A percentile compares a stretch with the other conserved stretches of the same genome.
Conservation (phyloP, 805 yeast species). For the Saccharomycopsis olivae region DNA sequence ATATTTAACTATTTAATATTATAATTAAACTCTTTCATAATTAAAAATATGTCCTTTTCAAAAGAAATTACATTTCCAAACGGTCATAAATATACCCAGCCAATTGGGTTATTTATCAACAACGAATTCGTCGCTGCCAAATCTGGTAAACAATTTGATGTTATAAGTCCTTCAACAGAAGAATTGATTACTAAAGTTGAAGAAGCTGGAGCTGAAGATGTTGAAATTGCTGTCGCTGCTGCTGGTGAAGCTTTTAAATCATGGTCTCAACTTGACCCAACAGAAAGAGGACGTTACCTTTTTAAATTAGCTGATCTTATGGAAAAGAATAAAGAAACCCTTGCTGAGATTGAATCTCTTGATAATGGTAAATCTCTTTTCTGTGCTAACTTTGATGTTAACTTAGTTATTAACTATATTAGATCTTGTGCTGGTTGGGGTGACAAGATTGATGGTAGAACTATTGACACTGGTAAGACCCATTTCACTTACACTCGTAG, state of each 20-base stretch:
- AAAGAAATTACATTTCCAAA: slow-evolving; percentile 44
- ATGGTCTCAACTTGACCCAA: slow-evolving; percentile 68
- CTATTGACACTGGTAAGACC: slow-evolving; percentile 61
- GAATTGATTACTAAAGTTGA: slow-evolving; percentile 57
- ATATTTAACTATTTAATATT: background rate
- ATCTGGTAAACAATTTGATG: slow-evolving; percentile 50
- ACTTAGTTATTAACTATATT: slow-evolving; percentile 53
- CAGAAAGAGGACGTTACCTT: slow-evolving; percentile 51
- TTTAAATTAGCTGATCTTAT: slow-evolving; percentile 67
- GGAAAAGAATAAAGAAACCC: slow-evolving; percentile 57
- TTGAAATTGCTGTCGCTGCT: slow-evolving; percentile 76
- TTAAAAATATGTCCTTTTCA: background rate
- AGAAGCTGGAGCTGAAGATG: slow-evolving; percentile 68
- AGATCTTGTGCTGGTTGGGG: slow-evolving; percentile 89
- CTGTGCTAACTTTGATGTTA: slow-evolving; percentile 68
- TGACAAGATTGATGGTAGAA: slow-evolving; percentile 72
- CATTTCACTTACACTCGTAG: slow-evolving; percentile 73
- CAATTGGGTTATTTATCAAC: slow-evolving; percentile 73
- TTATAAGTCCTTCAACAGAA: slow-evolving; percentile 64
- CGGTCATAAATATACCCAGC: slow-evolving; percentile 64
- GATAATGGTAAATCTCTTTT: slow-evolving; percentile 82
- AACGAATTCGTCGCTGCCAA: slow-evolving; percentile 59
- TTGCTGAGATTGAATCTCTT: slow-evolving; percentile 74
- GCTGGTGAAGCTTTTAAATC: slow-evolving; percentile 67
- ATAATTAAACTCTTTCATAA: too few relatives aligned